Base-by-base conservation (phyloP, 164 flowering plant genomes). In the Vitis rupestris region DNA sequence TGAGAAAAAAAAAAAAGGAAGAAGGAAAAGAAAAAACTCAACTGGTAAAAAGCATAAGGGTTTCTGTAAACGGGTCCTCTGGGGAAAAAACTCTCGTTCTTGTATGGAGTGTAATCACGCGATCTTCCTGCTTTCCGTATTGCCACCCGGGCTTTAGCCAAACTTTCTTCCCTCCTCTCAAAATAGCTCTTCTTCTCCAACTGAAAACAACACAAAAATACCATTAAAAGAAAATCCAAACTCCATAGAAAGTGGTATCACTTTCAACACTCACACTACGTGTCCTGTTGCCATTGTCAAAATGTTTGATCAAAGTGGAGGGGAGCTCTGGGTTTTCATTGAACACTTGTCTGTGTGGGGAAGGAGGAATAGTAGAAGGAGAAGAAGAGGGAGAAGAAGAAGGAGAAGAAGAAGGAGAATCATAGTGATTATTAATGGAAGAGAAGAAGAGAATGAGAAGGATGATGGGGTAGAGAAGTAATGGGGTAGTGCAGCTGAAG, bases 1-100 rank as follows among this genome's bases (percentile, higher is more conserved):
- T 23, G 27, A 23, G 27, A 1, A 23, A 53, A 66, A 44, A 48
- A 16, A 53, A 70, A 31, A 10, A 68, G 48, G n/a, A 60, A 52
- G 19, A 15, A 6, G 52, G 12, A 65, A 30, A 57, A 27, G 55
- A 50, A 9, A 50, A 54, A 61, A 29, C 80, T 81, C 72, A 83
- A 83, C 88, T 85, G 86, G 58, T 78, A 75, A 71, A 85, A 85
- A 37, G 88, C 80, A 60, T 50, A 75, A 47, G 85, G 78, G 44
- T 83, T 83, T 66, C 72, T 66, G 75, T 83, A 85, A 37, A 83
- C 59, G 9, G 80, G 27, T 47, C 86, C 86, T 59, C 74, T 70
- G 10, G 88, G 83, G 23, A 82, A 54, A 68, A 72, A 81, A 1
- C 17, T 54, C 62, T 77, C 79, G 4, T 51, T 49, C 64, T 61